Evolutionary conservation across 352 stramenopile species (phyloP).

Genomic region (Phytophthora sojae): DNA sequence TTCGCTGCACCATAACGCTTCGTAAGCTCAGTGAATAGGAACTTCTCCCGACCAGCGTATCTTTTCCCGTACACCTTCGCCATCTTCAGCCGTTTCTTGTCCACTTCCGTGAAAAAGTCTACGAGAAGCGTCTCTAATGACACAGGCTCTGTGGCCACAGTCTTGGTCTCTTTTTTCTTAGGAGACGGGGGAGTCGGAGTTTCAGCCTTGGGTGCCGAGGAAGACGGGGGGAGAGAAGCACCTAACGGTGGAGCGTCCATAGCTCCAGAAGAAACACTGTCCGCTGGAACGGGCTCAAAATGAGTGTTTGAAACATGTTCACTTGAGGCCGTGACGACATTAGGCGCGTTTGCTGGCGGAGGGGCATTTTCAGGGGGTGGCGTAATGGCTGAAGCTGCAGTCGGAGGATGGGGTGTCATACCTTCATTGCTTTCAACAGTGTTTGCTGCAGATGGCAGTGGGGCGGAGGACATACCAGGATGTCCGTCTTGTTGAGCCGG

Average conservation of each 20-base stretch:
- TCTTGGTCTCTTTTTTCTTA: slow-evolving; percentile 1
- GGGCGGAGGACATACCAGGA: background rate
- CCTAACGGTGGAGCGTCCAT: slow-evolving; percentile 6
- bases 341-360: background rate
- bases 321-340: background rate
- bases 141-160: slow-evolving; percentile 12
- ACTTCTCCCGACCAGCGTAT: slow-evolving; percentile 74
- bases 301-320: background rate
- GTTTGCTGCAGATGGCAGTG: background rate
- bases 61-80: slow-evolving; percentile 69
- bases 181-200: background rate
- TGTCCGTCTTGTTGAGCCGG: slow-evolving; percentile 11
- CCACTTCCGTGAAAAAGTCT: slow-evolving; percentile 71
- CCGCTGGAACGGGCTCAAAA: background rate
- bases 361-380: background rate
- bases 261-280: background rate
- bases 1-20: slow-evolving; percentile 67
- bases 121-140: slow-evolving; percentile 65
- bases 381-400: background rate
- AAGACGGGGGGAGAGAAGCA: background rate
- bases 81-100: slow-evolving; percentile 70
- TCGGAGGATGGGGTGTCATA: no score
- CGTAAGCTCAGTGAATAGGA: slow-evolving; percentile 69
- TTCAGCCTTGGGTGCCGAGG: background rate
- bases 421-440: background rate